Percentiles rank a stretch among this genome's conserved stretches.
phyloP scores from a whole-genome alignment of 169 alveolate species.

The Cyclospora cayetanensis region DNA sequence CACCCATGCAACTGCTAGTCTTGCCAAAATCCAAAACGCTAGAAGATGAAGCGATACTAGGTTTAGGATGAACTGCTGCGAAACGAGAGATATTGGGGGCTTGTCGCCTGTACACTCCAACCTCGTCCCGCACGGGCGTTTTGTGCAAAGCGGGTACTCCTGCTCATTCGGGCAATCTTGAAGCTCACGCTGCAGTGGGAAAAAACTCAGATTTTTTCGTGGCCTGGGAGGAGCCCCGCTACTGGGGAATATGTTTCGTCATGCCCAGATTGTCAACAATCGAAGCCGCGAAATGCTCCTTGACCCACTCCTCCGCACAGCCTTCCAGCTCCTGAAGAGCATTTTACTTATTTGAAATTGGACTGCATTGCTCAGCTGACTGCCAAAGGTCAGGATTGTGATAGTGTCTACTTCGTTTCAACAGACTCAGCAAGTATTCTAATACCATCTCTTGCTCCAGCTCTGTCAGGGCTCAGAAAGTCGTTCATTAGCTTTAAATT shows the following conservation, averaged over 20 bases:
- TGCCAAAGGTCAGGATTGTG: background rate
- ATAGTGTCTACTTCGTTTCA: background rate
- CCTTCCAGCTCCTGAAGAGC: background rate
- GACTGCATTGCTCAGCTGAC: background rate
- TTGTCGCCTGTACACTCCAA: background rate
- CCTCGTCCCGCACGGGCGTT: background rate
- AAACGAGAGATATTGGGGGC: background rate
- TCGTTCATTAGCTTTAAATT: background rate
- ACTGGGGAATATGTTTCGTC: background rate
- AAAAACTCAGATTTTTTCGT: background rate
- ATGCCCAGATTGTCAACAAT: background rate
- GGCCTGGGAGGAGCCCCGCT: background rate
- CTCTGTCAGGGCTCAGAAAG: background rate
- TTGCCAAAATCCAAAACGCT: background rate
- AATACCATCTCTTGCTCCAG: background rate
- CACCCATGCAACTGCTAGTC: background rate
- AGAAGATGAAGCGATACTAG: background rate
- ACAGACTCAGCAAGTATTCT: background rate
- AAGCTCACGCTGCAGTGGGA: background rate
- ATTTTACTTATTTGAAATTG: background rate
- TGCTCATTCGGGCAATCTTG: background rate
- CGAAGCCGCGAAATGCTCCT: background rate
- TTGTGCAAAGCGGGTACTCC: background rate
- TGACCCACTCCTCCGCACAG: background rate
- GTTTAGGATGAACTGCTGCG: background rate